These are phyloP conservation scores for Flaveria sonorensis DNA, from an alignment of 129 eudicot genomes.

Conservation along the genomic window DNA sequence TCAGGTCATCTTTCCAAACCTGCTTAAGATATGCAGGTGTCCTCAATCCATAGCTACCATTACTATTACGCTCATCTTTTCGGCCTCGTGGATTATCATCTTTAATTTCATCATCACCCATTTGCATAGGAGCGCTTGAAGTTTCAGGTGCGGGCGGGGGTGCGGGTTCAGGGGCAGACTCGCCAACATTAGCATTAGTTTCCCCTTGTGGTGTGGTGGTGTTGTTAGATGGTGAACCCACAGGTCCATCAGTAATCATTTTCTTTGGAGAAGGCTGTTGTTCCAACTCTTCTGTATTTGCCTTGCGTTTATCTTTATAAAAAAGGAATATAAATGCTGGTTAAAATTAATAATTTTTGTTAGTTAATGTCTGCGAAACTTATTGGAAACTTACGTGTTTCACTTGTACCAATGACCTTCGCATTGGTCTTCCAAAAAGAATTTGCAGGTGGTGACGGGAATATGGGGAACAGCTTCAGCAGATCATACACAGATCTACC, in stretches of 20 bases:
- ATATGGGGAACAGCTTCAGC: constrained; percentile 59
- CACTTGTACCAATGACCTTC: constrained; percentile 40
- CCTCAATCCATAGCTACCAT: constrained; percentile 26
- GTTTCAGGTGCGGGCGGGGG: constrained; percentile 31
- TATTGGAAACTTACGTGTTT: constrained; percentile 32
- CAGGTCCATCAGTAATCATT: constrained; percentile 48
- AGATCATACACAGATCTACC: constrained; percentile 66
- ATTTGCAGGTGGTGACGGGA: constrained; percentile 46
- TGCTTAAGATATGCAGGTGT: constrained; percentile 54
- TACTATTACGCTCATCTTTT: constrained; percentile 19
- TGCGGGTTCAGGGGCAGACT: constrained; percentile 27
- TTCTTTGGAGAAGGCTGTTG: constrained; percentile 48
- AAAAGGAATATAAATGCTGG: background rate
- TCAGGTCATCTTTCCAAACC: constrained; percentile 71
- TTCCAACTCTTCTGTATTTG: constrained; percentile 42
- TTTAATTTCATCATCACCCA: constrained; percentile 14
- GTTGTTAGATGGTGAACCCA: constrained; percentile 29
- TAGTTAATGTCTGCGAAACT: background rate
- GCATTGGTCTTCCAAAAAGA: constrained; percentile 39
- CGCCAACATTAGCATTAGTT: constrained; percentile 23
- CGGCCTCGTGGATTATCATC: background rate
- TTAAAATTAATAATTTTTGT: background rate
- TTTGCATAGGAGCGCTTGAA: constrained; percentile 25
- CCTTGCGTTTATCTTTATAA: constrained; percentile 58
- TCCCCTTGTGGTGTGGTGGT: constrained; percentile 18